Percentiles rank a stretch among this genome's conserved stretches.
These are phyloP conservation scores for Heliosperma pusillum DNA, from an alignment of 148 eudicot species.

Conservation along the genomic window DNA sequence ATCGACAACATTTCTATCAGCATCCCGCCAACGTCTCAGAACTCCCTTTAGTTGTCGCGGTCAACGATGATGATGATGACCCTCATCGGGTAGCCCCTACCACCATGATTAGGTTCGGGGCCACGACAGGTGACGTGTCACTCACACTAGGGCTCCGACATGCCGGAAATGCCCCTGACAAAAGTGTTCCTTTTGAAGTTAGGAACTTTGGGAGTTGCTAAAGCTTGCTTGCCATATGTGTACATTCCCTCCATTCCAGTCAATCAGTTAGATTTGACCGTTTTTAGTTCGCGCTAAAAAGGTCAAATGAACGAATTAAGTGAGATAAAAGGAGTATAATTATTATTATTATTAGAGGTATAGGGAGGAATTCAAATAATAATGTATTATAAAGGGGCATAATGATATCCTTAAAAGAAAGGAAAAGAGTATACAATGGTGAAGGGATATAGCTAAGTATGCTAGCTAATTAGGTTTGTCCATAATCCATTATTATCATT, in stretches of 20 bases:
- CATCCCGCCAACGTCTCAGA: not conserved
- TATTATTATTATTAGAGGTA: not conserved
- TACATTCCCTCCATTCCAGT: not conserved
- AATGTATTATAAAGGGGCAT: not conserved
- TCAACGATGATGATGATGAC: not conserved
- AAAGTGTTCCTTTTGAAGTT: slow-evolving; percentile 32
- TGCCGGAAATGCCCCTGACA: slow-evolving; percentile 23
- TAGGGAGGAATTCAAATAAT: not conserved
- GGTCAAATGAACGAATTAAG: no score
- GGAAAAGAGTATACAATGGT: not conserved
- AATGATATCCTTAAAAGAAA: not conserved
- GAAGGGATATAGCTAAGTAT: not conserved
- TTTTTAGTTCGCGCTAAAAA: no score
- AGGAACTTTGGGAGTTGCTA: slow-evolving; percentile 40
- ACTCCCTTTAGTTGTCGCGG: not conserved
- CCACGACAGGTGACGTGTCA: slow-evolving; percentile 27
- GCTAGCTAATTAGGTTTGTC: not conserved
- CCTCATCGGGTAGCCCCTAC: slow-evolving; percentile 21
- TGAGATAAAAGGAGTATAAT: not conserved
- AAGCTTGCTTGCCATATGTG: not conserved
- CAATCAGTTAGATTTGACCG: not conserved
- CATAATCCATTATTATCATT: not conserved
- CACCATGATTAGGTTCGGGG: slow-evolving; percentile 29
- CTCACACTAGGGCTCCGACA: slow-evolving; percentile 32
- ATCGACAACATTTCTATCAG: not conserved